Evolutionary conservation across 1,284 basidiomycete species (phyloP), one percentile per base, ranked within the genome.

Genomic region (Pterulicium gracile): DNA sequence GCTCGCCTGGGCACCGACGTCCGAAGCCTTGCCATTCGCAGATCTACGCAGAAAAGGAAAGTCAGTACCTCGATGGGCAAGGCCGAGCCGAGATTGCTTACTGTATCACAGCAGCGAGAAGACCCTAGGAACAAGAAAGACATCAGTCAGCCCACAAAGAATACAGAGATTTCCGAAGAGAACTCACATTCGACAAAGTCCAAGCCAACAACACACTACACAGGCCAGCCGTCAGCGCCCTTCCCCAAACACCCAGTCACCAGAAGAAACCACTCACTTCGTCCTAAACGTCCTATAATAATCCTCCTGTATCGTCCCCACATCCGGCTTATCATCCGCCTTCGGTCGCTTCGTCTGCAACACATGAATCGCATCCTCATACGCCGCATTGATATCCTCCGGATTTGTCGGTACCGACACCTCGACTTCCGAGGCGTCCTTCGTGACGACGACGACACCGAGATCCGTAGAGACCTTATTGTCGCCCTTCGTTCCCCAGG

Each of bases 401-500:
- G 90, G 81, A 47, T 82, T 81, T 0, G 83, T 81, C 1, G 89
- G 88, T 0, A 94, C 75, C 3, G 73, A 72, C 12, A 90, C 84
- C 50, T 91, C 88, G 14, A 93, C 90, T 55, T 87, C 80, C 49
- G 79, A 81, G 23, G 17, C n/a, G n/a, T 67, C 64, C 43, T 58
- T 59, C 46, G 69, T 73, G 24, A 69, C 70, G 3, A 72, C 68
- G 49, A 73, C 70, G 1, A 83, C 81, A 44, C 90, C 90, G 2
- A 94, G 75, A 55, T 91, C 88, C n/a, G 83, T 85, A 44, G 70
- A 75, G 24, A 85, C 75, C 57, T 82, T 90, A 66, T 91, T 90
- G 63, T 93, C 89, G 18, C 88, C 89, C 60, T 94, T 93, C 1
- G 89, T 93, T 32, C 88, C 89, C 90, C 90, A 93, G 1, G 85